Base-by-base conservation (phyloP, 2,329 filamentous ascomycete genomes). In the Escovopsis sp. region DNA sequence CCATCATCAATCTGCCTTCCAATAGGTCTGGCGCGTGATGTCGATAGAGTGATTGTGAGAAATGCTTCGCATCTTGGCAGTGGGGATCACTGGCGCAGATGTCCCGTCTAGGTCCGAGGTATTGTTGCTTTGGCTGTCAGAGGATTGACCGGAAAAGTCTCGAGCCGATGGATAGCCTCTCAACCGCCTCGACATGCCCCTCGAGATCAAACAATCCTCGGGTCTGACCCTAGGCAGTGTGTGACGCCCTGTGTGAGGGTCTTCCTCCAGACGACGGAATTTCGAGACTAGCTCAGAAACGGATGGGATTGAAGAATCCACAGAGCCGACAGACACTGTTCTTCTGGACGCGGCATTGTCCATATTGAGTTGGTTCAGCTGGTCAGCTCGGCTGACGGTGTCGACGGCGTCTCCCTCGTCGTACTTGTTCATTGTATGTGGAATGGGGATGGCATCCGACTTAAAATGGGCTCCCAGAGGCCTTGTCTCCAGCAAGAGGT, bases 231-330 rank as follows among this genome's bases (percentile, higher is more conserved):
- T 26, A 11, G 23, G 37, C 26, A 39, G 8, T 3, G 26, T 15
- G n/a, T 36, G 11, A 18, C 33, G 19, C 18, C n/a, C 33, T 10
- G 19, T 36, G 18, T 15, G 11, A 26, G 45, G 45, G 34, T 38
- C 19, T n/a, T 47, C 48, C 30, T 44, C 46, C 49, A 54, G 48
- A 5, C 46, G 47, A 19, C 50, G 46, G 35, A 54, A 54, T 32
- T 51, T 53, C 26, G 41, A 51, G 19, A 54, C 52, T 6, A 54
- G 49, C 36, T 53, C 51, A 19, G 52, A 53, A 12, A 54, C 52
- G 4, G 52, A 54, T 33, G 47, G 45, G 12, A 47, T 42, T 11
- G 39, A 43, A 3, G 47, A 45, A n/a, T 45, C 43, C 6, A 33
- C 32, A 35, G 41, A 37, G 11, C n/a, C 34, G 5, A 40, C 34